Evolutionary conservation across 2,329 filamentous ascomycete species (phyloP).

Genomic region (Aspergillus texensis): DNA sequence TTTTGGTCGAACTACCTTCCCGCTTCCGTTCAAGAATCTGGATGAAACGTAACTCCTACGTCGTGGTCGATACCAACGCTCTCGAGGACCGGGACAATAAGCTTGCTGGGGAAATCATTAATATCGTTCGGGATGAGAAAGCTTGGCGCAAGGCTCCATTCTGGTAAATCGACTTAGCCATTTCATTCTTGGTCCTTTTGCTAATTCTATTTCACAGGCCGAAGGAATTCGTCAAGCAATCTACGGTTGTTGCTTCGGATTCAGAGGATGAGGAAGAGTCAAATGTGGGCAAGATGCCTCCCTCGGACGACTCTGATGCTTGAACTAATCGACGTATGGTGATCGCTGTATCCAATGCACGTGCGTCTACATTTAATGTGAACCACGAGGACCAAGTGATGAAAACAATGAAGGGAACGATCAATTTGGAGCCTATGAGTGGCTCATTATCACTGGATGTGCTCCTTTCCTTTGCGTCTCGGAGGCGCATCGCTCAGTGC

Average conservation of each 20-base stretch:
- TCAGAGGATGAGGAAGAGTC: conserved; percentile 78
- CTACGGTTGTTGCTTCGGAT: conserved; percentile 50
- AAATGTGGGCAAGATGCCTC: conserved; percentile 81
- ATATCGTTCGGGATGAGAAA: conserved; percentile 89
- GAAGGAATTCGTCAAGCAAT: conserved; percentile 72
- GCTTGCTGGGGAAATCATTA: conserved; percentile 85
- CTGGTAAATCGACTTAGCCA: conserved; percentile 63
- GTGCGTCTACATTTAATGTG: background rate
- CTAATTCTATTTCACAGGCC: conserved; percentile 62
- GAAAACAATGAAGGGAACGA: background rate
- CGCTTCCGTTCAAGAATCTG: conserved; percentile 91
- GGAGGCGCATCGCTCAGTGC: conserved; percentile 23
- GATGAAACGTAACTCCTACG: conserved; percentile 87
- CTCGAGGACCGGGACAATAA: conserved; percentile 72
- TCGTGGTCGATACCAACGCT: conserved; percentile 73
- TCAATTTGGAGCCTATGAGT: background rate
- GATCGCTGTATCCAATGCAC: background rate
- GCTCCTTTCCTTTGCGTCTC: conserved; percentile 25
- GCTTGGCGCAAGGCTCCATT: conserved; percentile 86
- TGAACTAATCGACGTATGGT: conserved; percentile 34
- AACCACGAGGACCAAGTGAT: background rate
- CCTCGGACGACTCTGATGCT: conserved; percentile 77
- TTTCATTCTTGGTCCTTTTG: background rate
- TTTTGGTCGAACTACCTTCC: conserved; percentile 79
- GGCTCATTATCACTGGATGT: conserved; percentile 24